Conservation (phyloP, 495 filamentous ascomycete genomes). For the Bacidia gigantensis region DNA sequence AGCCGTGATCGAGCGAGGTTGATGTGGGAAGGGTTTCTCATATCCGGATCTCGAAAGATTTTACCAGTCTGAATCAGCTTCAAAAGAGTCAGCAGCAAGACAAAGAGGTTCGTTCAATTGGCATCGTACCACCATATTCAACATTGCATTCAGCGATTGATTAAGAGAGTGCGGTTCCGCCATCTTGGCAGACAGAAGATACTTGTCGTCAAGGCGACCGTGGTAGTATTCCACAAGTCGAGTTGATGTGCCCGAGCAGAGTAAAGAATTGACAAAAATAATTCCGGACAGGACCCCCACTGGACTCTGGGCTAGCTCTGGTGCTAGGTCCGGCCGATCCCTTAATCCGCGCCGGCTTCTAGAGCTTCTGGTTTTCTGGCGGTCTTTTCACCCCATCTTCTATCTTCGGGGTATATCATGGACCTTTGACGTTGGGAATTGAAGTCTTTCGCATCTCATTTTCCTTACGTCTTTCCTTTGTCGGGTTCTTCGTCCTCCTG, state of each 20-base stretch:
- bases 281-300: too few species aligned
- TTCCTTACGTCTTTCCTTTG: conserved; percentile 17
- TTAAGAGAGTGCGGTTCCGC: conserved; percentile 23
- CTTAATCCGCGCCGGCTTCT: too few species aligned
- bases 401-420: neutral
- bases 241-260: too few species aligned
- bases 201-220: too few species aligned
- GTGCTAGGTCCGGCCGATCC: too few species aligned
- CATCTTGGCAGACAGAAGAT: conserved; percentile 20
- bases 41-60: conserved; percentile 25
- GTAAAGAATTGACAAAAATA: too few species aligned
- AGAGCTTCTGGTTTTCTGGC: neutral
- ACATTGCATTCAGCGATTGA: conserved; percentile 29
- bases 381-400: neutral
- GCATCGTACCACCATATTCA: conserved; percentile 32
- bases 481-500: conserved; percentile 17
- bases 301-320: too few species aligned
- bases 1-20: conserved; percentile 22
- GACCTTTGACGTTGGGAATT: conserved; percentile 5
- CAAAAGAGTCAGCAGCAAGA: neutral
- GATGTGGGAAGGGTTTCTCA: conserved; percentile 10
- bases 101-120: neutral
- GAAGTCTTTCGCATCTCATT: conserved; percentile 16
- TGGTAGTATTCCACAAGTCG: too few species aligned
- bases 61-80: conserved; percentile 38